Evolutionary conservation across 495 filamentous ascomycete species (phyloP), one percentile per base, ranked within the genome.

Genomic region (Daldinia loculata): DNA sequence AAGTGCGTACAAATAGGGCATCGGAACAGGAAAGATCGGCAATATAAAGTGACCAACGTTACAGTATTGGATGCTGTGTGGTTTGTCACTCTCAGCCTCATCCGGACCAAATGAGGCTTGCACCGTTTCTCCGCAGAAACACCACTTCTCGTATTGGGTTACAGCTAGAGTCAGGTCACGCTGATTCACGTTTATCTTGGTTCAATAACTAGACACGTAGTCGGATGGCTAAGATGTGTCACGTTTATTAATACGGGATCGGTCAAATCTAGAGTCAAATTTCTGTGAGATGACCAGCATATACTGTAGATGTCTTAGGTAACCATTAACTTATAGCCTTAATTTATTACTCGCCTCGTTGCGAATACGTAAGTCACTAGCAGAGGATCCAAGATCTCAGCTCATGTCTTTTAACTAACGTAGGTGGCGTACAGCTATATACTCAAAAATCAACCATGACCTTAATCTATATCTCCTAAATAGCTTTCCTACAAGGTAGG

Each of bases 51-150:
- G 55, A 48, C 56, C n/a, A 67, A 63, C 39, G 71, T 69, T 74
- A 60, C 66, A 72, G 64, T 73, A 74, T 74, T 70, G 67, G 59
- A 34, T 67, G 63, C 61, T 63, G 63, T 70, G 61, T 64, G 53
- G 57, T 56, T 67, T 41, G 48, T 53, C 19, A 61, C 65, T 64
- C 71, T 74, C 71, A 74, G 71, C 71, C 71, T 74, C 67, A 70
- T 74, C 58, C 62, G 63, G 55, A 48, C 36, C 11, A 63, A 61
- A 63, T 67, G 71, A 67, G 66, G 71, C 67, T 69, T 74, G 71
- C 67, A 60, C 56, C 36, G 43, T 63, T 62, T 55, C 59, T 59
- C 58, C 45, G 53, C 53, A 63, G 70, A 73, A 63, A 69, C 70
- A 69, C 66, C 56, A 69, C 32, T 61, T 27, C 59, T 68, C 70